phyloP scores from a whole-genome alignment of 2,329 filamentous ascomycete species.

The Sarocladium kiliense region DNA sequence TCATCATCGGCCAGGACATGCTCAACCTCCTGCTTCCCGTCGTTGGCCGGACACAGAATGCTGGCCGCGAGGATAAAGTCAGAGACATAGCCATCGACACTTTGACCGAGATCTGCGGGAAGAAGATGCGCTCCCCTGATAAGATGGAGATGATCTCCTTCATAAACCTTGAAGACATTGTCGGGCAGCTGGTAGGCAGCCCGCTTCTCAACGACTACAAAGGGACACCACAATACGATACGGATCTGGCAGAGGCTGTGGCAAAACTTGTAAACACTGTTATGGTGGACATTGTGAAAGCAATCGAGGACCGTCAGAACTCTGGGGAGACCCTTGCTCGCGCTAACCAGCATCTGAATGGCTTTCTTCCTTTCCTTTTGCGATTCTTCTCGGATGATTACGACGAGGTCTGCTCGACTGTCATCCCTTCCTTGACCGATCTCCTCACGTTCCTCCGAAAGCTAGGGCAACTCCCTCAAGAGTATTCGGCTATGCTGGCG shows the following conservation, averaged over 20 bases:
- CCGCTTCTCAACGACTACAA: conserved; percentile 74
- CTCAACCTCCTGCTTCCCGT: conserved; percentile 80
- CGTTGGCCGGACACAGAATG: conserved; percentile 64
- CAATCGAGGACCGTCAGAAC: conserved; percentile 64
- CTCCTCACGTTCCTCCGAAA: conserved; percentile 87
- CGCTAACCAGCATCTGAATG: conserved; percentile 76
- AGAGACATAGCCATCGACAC: conserved; percentile 90
- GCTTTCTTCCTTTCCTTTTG: conserved; percentile 80
- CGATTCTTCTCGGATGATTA: conserved; percentile 98
- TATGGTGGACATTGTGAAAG: conserved; percentile 79
- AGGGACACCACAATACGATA: conserved; percentile 84
- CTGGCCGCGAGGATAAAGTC: conserved; percentile 73
- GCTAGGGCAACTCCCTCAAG: conserved; percentile 63
- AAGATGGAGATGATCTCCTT: conserved; percentile 93
- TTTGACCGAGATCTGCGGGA: conserved; percentile 90
- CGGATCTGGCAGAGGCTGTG: conserved; percentile 89
- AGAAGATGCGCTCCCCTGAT: conserved; percentile 93
- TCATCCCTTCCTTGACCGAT: conserved; percentile 90
- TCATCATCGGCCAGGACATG: conserved; percentile 88
- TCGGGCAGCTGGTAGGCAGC: conserved; percentile 79
- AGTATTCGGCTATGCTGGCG: conserved; percentile 77
- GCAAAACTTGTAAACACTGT: conserved; percentile 93
- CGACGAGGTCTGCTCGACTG: conserved; percentile 94
- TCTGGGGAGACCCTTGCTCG: conserved; percentile 62
- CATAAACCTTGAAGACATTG: conserved; percentile 79